Conservation (phyloP, 805 yeast species). For the Wickerhamomyces xylosicus region DNA sequence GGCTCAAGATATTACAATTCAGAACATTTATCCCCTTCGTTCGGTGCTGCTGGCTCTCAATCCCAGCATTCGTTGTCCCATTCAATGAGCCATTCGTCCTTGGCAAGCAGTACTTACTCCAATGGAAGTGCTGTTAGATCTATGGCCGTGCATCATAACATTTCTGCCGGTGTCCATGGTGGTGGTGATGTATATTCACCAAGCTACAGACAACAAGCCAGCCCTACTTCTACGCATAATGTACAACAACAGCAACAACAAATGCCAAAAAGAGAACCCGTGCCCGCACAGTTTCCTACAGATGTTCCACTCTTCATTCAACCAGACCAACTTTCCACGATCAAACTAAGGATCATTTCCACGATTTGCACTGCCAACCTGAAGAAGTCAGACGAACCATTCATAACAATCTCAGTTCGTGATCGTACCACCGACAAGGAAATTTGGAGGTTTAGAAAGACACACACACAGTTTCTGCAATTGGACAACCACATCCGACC, state of each 20-base stretch:
- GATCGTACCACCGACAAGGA: slow-evolving; percentile 54
- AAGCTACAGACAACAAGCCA: no score
- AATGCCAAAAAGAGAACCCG: no score
- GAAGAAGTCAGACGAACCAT: slow-evolving; percentile 45
- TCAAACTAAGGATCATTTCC: slow-evolving; percentile 37
- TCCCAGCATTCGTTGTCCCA: background rate
- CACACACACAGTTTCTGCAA: slow-evolving; percentile 44
- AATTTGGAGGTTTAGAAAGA: slow-evolving; percentile 66
- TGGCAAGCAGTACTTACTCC: background rate
- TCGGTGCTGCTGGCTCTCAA: background rate
- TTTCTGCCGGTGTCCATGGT: no score
- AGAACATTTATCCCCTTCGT: background rate
- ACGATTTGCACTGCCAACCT: slow-evolving; percentile 31
- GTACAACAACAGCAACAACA: no score
- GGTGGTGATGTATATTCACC: no score
- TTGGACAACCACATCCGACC: slow-evolving; percentile 53
- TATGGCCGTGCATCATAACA: no score
- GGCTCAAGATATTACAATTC: no score
- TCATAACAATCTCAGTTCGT: slow-evolving; percentile 48
- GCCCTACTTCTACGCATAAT: no score
- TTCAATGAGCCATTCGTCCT: background rate
- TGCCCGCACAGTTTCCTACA: slow-evolving; percentile 11
- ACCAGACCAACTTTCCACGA: slow-evolving; percentile 46
- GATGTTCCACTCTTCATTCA: slow-evolving; percentile 44
- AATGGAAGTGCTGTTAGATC: background rate